Conservation (phyloP, 148 eudicot genomes). For the Cornus suecica region DNA sequence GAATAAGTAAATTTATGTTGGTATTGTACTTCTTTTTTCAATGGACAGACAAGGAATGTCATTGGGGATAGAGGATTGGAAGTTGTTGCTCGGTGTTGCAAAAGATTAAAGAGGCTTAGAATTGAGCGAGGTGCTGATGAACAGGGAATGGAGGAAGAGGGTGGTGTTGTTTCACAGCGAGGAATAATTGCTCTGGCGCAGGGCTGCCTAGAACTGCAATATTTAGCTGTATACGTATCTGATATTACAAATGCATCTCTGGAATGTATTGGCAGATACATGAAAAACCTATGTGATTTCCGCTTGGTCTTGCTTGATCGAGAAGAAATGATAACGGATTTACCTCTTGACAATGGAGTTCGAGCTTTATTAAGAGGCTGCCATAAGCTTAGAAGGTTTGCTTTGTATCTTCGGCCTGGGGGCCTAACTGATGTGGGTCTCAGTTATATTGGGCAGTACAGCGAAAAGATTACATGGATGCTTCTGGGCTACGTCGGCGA, state of each 20-base stretch:
- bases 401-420: constrained; percentile 74
- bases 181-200: constrained; percentile 72
- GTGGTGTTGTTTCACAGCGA: constrained; percentile 71
- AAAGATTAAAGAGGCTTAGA: constrained; percentile 64
- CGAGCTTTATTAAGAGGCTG: constrained; percentile 73
- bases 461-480: constrained; percentile 89
- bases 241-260: constrained; percentile 82
- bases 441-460: constrained; percentile 58
- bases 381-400: constrained; percentile 64
- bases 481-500: constrained; percentile 80
- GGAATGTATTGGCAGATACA: constrained; percentile 50
- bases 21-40: not conserved
- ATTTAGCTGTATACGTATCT: constrained; percentile 75
- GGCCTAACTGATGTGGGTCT: constrained; percentile 84
- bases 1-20: not conserved
- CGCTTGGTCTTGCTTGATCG: constrained; percentile 83
- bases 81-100: constrained; percentile 60
- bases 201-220: constrained; percentile 77
- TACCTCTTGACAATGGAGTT: constrained; percentile 91
- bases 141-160: constrained; percentile 59
- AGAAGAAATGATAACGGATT: constrained; percentile 61
- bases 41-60: constrained; percentile 70
- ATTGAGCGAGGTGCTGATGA: constrained; percentile 91
- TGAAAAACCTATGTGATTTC: constrained; percentile 64
- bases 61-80: constrained; percentile 88